Conservation (phyloP, 2,329 filamentous ascomycete species). For the Aspergillus bombycis region DNA sequence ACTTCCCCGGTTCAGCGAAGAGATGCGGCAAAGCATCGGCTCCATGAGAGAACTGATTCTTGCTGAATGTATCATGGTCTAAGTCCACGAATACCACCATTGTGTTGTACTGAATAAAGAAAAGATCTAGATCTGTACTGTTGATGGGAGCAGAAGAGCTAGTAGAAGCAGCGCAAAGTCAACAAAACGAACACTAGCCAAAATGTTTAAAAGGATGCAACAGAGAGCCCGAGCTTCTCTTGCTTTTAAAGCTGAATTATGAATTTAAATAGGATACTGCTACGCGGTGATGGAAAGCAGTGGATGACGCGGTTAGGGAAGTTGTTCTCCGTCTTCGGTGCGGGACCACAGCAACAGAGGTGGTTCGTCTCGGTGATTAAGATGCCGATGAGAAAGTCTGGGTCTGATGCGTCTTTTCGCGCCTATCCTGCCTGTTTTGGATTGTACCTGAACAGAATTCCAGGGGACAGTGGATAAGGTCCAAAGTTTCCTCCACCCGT, state of each 20-base stretch:
- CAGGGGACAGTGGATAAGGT: not conserved
- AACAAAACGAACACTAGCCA: constrained; percentile 19
- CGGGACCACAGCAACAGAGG: constrained; percentile 18
- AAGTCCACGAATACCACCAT: constrained; percentile 56
- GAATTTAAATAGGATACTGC: not conserved
- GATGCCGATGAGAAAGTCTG: constrained; percentile 20
- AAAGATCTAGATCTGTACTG: constrained; percentile 8
- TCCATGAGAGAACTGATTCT: constrained; percentile 22
- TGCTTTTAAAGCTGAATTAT: not conserved
- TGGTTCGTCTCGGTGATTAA: constrained; percentile 22
- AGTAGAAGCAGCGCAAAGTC: not conserved
- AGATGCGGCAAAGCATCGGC: constrained; percentile 19
- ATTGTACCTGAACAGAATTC: not conserved
- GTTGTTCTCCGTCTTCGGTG: constrained; percentile 32
- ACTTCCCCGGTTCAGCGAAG: constrained; percentile 27
- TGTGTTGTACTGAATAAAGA: constrained; percentile 23
- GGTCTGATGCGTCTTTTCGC: constrained; percentile 9
- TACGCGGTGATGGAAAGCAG: constrained; percentile 12
- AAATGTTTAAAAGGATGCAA: not conserved
- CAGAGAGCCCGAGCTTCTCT: not conserved
- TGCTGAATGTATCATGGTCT: constrained; percentile 41
- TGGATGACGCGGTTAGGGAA: constrained; percentile 33
- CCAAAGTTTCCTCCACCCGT: not conserved
- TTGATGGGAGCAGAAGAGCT: constrained; percentile 18
- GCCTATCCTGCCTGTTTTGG: constrained; percentile 10